Percentiles rank a stretch among this genome's conserved stretches.
Evolutionary conservation across 176 grass and related monocot species (phyloP).

Genomic region (Oryza brachyantha): DNA sequence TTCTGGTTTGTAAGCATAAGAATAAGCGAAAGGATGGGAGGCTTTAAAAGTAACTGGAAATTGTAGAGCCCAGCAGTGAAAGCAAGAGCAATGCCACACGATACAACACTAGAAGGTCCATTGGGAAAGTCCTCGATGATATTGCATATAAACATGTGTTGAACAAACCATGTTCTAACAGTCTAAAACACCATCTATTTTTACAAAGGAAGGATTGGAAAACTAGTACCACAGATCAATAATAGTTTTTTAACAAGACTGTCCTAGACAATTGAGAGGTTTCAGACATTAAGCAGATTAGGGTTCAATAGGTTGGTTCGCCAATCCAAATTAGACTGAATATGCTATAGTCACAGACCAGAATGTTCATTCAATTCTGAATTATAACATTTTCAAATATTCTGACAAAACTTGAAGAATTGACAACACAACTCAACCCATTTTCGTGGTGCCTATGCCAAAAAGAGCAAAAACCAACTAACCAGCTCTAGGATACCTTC

Average conservation of each 20-base stretch:
- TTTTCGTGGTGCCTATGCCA: not conserved
- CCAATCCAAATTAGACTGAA: not conserved
- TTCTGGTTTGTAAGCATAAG: no score
- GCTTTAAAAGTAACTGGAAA: no score
- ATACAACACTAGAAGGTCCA: not conserved
- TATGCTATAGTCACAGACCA: not conserved
- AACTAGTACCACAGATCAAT: not conserved
- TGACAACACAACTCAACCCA: not conserved
- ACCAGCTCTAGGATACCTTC: not conserved
- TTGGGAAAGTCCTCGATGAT: not conserved
- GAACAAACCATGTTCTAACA: not conserved
- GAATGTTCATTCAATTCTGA: not conserved
- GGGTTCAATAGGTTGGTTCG: not conserved
- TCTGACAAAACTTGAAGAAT: not conserved
- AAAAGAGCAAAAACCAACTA: not conserved
- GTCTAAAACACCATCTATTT: not conserved
- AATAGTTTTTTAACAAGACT: constrained; percentile 1
- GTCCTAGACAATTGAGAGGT: not conserved
- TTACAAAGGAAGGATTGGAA: not conserved
- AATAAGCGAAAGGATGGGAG: not conserved
- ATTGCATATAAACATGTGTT: constrained; percentile 8
- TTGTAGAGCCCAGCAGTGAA: not conserved
- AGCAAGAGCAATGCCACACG: not conserved
- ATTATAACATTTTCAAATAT: not conserved
- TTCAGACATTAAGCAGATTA: not conserved